phyloP scores from a whole-genome alignment of 2,329 filamentous ascomycete genomes.

The Microdochium trichocladiopsis region DNA sequence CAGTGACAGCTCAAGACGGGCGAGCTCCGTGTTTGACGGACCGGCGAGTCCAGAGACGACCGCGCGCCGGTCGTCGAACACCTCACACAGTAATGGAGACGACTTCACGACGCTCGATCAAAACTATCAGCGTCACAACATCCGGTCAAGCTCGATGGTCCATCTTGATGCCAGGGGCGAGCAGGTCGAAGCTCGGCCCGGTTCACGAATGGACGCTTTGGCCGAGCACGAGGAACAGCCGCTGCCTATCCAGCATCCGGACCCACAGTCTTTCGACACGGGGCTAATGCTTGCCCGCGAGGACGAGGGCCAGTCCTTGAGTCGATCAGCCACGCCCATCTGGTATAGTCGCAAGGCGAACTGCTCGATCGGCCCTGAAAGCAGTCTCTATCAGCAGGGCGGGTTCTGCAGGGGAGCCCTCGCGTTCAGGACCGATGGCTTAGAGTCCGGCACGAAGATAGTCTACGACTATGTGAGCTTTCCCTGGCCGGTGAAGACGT shows the following conservation, averaged over 20 bases:
- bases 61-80: constrained; percentile 1
- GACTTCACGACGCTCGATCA: background rate
- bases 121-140: background rate
- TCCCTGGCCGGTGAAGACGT: background rate
- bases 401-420: constrained; percentile 31
- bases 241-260: constrained; percentile 1
- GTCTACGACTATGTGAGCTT: constrained; percentile 15
- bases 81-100: background rate
- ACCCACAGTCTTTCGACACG: constrained; percentile 7
- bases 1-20: background rate
- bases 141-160: background rate
- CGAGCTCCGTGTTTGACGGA: background rate
- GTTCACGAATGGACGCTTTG: background rate
- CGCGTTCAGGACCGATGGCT: constrained; percentile 24
- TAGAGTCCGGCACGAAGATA: constrained; percentile 25
- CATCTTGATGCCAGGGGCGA: background rate
- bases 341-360: constrained; percentile 9
- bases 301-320: background rate
- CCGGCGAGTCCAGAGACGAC: constrained; percentile 1
- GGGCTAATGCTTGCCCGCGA: constrained; percentile 13
- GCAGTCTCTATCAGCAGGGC: constrained; percentile 24
- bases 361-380: constrained; percentile 24
- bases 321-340: background rate
- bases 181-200: background rate
- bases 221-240: constrained; percentile 1